Evolutionary conservation across 139 green algal species (phyloP).

Genomic region (Asterochloris erici): DNA sequence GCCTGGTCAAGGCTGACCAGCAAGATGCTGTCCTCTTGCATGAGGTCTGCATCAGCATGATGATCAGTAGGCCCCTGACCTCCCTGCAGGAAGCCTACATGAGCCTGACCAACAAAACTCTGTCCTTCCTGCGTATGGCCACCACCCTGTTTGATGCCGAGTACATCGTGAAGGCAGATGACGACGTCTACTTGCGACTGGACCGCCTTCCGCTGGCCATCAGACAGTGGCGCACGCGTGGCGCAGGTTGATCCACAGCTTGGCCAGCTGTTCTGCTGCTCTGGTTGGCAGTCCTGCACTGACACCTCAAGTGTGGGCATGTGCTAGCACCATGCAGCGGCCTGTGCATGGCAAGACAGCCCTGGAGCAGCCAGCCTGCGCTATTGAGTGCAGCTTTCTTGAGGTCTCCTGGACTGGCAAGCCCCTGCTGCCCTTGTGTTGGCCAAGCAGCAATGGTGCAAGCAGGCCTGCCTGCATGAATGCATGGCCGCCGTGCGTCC

Average conservation of each 20-base stretch:
- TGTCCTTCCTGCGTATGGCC: constrained; percentile 48
- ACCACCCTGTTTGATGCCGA: constrained; percentile 34
- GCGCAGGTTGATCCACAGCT: neutral
- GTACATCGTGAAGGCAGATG: constrained; percentile 68
- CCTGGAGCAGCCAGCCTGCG: no score
- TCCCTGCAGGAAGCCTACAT: constrained; percentile 55
- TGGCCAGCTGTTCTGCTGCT: no score
- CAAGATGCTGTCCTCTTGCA: neutral
- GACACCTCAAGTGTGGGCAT: no score
- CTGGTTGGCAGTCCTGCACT: no score
- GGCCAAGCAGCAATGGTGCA: no score
- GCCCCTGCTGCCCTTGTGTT: no score
- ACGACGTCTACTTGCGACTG: constrained; percentile 63
- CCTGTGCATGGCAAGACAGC: no score
- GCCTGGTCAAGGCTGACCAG: neutral
- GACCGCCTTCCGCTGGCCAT: constrained; percentile 38
- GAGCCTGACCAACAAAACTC: constrained; percentile 65
- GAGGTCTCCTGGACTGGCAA: no score
- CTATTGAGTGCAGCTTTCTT: no score
- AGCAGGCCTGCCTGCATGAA: no score
- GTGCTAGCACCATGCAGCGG: no score
- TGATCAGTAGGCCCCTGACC: neutral
- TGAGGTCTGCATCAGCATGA: neutral
- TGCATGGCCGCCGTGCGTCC: no score
- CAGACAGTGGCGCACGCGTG: constrained; percentile 39